Base-by-base conservation (phyloP, 106 monocot genomes). In the Dendrobium huoshanense region DNA sequence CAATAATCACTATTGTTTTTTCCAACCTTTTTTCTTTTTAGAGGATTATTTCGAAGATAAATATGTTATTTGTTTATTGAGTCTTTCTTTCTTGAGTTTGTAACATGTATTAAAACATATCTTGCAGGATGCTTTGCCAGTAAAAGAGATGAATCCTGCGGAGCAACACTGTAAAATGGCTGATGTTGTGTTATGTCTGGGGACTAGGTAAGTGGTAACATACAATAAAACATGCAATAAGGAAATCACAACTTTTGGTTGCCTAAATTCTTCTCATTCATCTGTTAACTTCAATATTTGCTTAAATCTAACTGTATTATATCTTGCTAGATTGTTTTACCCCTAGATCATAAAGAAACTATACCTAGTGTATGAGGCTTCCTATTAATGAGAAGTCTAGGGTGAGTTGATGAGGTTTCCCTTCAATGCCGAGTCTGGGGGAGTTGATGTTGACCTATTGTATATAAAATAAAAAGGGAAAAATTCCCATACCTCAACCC, bases 101-200 rank as follows among this genome's bases (percentile, higher is more conserved):
- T 70, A 70, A 70, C 70, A 25, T 61, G 20, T 33, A 74, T 19
- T 76, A 51, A 22, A 49, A 24, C 9, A 49, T 49, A 49, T 7
- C 41, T 81, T 85, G 84, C 87, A 99, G 99, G 99, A 99, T 95
- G 99, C 95, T 81, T 88, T 99, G 73, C 95, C 91, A 22, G 81
- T 43, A 9, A 91, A 95, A 81, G 99, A 99, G 85, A 99, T 99
- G 95, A 83, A 91, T 86, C 78, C 84, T 87, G 95, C 99, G 75
- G 89, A 91, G 83, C 87, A 91, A 77, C 95, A 99, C 29, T 99
- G 99, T 75, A 91, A 83, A 82, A 81, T 64, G 64, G 95, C 99
- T 77, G 99, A 99, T 84, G 40, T 99, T 64, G 88, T 99, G 17
- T 75, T 99, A 77, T 99, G 99, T 85, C 84, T 95, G 78, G 99